Conservation (phyloP, 768 basidiomycete species). For the Trametes punicea region DNA sequence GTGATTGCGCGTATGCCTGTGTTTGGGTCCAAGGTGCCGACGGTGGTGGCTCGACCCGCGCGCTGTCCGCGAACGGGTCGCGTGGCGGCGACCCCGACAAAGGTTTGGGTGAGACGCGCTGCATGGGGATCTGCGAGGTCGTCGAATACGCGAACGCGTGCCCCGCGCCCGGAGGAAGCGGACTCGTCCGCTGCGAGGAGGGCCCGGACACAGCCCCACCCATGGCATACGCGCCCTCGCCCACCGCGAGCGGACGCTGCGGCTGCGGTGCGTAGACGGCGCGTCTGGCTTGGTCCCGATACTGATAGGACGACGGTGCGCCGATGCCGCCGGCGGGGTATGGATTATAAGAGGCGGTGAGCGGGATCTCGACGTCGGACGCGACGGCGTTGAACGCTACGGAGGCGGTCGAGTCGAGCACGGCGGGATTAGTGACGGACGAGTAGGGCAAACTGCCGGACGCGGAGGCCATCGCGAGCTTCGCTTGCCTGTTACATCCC, state of each 20-base stretch:
- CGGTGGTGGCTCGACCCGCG: background rate
- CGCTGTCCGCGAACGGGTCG: conserved; percentile 19
- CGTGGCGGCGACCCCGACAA: background rate
- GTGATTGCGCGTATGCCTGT: too few species aligned
- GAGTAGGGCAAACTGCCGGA: conserved; percentile 14
- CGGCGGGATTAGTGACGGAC: conserved; percentile 17
- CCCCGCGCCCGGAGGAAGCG: conserved; percentile 11
- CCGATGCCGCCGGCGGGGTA: conserved; percentile 29
- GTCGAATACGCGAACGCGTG: conserved; percentile 4
- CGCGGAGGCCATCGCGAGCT: conserved; percentile 31
- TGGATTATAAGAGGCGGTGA: conserved; percentile 37
- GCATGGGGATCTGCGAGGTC: background rate
- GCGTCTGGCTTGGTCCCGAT: conserved; percentile 47
- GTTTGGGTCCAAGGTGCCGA: conserved; percentile 2
- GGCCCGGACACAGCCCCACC: conserved; percentile 6
- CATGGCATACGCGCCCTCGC: conserved; percentile 13
- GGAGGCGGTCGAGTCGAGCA: conserved; percentile 31
- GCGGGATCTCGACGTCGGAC: conserved; percentile 41
- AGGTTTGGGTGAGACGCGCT: conserved; percentile 5
- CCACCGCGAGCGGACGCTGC: conserved; percentile 24
- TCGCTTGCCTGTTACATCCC: conserved; percentile 63
- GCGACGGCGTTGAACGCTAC: conserved; percentile 35
- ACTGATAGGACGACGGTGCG: conserved; percentile 37
- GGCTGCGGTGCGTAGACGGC: conserved; percentile 57
- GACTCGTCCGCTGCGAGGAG: conserved; percentile 1